A percentile compares a stretch with the other conserved stretches of the same genome.
Conservation (phyloP, 352 stramenopile genomes). For the Phytophthora vignae region DNA sequence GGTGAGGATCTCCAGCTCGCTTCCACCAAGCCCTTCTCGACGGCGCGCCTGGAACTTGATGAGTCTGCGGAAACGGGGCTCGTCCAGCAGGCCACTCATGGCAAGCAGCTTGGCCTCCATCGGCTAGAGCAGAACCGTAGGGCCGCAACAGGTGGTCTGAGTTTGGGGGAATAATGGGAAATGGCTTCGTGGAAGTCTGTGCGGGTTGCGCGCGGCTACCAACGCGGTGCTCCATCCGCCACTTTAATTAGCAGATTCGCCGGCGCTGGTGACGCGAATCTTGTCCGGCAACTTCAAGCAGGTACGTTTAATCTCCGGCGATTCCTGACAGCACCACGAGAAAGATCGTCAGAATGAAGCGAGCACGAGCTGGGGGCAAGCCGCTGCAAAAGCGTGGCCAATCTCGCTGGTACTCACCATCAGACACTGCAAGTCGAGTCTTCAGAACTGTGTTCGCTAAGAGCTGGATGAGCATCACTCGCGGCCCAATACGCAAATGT, state of each 20-base stretch:
- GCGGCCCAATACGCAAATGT: neutral
- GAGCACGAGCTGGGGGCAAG: neutral
- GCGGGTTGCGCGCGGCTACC: neutral
- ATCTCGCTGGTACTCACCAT: neutral
- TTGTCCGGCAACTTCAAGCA: neutral
- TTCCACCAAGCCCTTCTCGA: slow-evolving; percentile 43
- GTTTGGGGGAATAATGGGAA: neutral
- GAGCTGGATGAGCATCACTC: neutral
- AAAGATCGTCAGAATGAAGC: neutral
- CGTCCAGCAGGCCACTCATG: slow-evolving; percentile 42
- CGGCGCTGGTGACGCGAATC: neutral
- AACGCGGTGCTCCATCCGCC: neutral
- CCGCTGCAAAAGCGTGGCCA: neutral
- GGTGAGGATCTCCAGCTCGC: slow-evolving; percentile 57
- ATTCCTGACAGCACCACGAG: neutral
- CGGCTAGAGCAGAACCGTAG: neutral
- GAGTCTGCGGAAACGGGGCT: slow-evolving; percentile 51
- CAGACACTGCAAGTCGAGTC: neutral
- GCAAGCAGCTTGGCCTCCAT: slow-evolving; percentile 42
- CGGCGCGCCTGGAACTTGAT: slow-evolving; percentile 69
- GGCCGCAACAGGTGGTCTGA: neutral
- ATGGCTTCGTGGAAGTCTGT: neutral
- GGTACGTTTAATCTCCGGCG: neutral
- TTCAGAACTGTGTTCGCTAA: neutral
- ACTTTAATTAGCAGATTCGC: neutral